phyloP scores from a whole-genome alignment of 805 yeast species.

The Saccharomycopsis amapae region DNA sequence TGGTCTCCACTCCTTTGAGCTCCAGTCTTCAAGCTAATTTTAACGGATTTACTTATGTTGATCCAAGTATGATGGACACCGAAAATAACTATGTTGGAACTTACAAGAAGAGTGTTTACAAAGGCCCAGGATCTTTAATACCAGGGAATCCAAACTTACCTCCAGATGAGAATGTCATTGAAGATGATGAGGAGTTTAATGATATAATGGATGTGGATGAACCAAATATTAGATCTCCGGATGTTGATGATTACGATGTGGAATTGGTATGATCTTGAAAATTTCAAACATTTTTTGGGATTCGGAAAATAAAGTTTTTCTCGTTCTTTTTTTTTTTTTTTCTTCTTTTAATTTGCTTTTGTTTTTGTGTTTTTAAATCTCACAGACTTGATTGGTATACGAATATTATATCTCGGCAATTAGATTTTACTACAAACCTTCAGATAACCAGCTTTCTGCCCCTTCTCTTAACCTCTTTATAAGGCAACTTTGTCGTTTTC shows the following conservation, averaged over 20 bases:
- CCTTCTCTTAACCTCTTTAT: no score
- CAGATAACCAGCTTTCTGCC: no score
- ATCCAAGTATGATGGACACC: constrained; percentile 65
- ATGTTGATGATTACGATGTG: constrained; percentile 20
- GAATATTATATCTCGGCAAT: no score
- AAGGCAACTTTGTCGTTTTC: no score
- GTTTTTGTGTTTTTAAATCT: no score
- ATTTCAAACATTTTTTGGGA: no score
- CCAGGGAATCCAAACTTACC: constrained; percentile 77
- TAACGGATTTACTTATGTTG: constrained; percentile 95
- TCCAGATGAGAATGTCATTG: constrained; percentile 78
- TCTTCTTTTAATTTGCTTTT: no score
- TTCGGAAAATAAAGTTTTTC: no score
- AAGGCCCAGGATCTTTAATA: constrained; percentile 62
- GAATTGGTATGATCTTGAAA: constrained; percentile 16
- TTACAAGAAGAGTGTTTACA: constrained; percentile 30
- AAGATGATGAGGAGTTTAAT: constrained; percentile 54
- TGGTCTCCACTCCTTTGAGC: constrained; percentile 61
- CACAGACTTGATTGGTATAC: no score
- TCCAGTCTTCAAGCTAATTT: constrained; percentile 96
- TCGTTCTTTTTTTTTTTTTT: no score
- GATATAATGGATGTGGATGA: constrained; percentile 26
- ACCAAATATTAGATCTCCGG: constrained; percentile 13
- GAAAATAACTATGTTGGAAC: constrained; percentile 59
- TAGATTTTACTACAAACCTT: no score